Conservation (phyloP, 129 eudicot species). For the Silybum marianum region DNA sequence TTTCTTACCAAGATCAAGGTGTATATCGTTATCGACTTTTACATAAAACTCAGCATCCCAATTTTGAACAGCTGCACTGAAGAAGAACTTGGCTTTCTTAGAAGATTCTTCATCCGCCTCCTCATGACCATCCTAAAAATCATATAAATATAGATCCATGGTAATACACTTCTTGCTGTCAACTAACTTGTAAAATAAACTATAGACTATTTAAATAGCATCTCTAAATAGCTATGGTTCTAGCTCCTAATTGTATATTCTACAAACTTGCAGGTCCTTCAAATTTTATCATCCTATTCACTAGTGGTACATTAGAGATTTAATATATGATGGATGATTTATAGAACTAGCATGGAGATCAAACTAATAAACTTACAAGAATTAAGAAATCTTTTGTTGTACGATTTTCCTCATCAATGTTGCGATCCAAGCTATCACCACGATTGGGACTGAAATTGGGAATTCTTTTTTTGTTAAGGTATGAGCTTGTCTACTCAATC, state of each 20-base stretch:
- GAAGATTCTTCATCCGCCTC: constrained; percentile 90
- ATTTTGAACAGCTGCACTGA: constrained; percentile 81
- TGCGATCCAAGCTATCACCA: constrained; percentile 98
- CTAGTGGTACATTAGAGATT: not conserved
- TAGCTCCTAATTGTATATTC: not conserved
- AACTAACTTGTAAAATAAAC: not conserved
- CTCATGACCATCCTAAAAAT: constrained; percentile 82
- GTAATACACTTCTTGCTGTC: not conserved
- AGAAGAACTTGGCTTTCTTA: constrained; percentile 88
- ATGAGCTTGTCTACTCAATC: not conserved
- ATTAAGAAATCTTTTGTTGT: constrained; percentile 81
- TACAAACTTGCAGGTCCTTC: not conserved
- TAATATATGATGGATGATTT: not conserved
- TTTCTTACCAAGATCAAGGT: constrained; percentile 73
- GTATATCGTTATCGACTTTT: constrained; percentile 77
- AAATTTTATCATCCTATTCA: not conserved
- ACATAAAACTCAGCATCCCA: constrained; percentile 99
- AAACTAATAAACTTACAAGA: constrained; percentile 56
- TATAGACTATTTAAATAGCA: not conserved
- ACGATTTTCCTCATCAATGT: constrained; percentile 81
- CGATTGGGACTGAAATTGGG: constrained; percentile 84
- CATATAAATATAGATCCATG: not conserved
- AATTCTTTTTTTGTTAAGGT: not conserved
- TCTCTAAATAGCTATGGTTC: not conserved
- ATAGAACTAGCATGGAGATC: not conserved